Evolutionary conservation across 768 basidiomycete genomes (phyloP), one percentile per base, ranked within the genome.

Genomic region (Leccinum longicurvipes): DNA sequence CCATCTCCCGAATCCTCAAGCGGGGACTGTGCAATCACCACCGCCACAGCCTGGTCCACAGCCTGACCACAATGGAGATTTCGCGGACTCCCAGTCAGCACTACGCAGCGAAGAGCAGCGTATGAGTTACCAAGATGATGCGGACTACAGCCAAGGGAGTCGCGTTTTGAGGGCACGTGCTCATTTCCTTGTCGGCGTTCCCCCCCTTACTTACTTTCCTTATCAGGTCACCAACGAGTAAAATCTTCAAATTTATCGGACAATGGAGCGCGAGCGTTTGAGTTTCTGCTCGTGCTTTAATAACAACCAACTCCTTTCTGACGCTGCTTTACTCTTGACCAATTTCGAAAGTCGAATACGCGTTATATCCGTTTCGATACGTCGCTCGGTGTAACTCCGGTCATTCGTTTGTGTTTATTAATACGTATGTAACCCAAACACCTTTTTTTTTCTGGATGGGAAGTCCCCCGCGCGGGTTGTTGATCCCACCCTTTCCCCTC

Each of bases 111-210:
- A 67, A 1, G 68, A 63, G 19, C 62, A 55, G 17, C 68, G 69
- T 7, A n/a, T 64, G 62, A 70, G 69, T 23, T 72, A 72, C 45
- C 64, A 65, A 47, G 69, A 72, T 9, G 58, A 70, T 41, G 4
- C 63, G 23, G 69, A 72, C 50, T 70, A 70, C 23, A 61, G 61
- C 6, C 69, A 72, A 4, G 58, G 64, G 10, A 57, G 54, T 29
- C 69, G 70, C 34, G 25, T 70, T 6, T 53, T 70, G 44, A 72
- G 69, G 59, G 69, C 64, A 47, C 27, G 69, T 70, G 29, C 11
- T 50, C 12, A 11, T 24, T 6, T 7, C n/a, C n/a, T 47, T 42
- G 8, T 14, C 11, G 3, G 17, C 10, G 6, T 24, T 24, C n/a
- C 15, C 14, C 11, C 7, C 8, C 44, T 64, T 6, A 62, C 4